Conservation (phyloP, 163 green algal genomes). For the Coccomyxa subellipsoidea region DNA sequence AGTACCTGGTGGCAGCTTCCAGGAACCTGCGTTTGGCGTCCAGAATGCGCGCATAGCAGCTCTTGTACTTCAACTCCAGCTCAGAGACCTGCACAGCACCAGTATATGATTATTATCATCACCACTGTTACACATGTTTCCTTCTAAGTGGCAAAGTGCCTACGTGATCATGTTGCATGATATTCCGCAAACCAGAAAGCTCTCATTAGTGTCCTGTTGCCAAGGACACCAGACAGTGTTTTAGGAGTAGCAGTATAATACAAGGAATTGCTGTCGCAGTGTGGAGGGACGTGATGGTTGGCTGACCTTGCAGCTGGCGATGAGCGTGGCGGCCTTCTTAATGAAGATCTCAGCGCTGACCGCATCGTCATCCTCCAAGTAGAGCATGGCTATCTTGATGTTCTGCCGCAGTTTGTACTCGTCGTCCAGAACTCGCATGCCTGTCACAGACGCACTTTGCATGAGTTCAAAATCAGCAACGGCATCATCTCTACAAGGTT, state of each 20-base stretch:
- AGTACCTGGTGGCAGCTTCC: conserved; percentile 79
- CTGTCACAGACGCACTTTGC: conserved; percentile 4
- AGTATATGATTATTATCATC: no score
- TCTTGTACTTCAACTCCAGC: conserved; percentile 93
- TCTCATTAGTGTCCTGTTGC: no score
- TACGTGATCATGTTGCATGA: no score
- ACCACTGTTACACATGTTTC: no score
- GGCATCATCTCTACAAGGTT: no score
- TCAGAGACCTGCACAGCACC: conserved; percentile 42
- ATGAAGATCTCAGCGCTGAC: conserved; percentile 91
- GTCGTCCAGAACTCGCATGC: conserved; percentile 42
- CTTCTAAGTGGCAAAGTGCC: no score
- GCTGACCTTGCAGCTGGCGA: conserved; percentile 67
- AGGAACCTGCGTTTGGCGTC: conserved; percentile 92
- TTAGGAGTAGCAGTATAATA: no score
- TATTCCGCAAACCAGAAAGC: no score
- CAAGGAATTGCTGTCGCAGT: no score
- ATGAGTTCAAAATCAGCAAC: neutral
- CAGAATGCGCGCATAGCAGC: conserved; percentile 91
- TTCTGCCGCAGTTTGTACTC: conserved; percentile 88
- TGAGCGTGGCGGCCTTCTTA: conserved; percentile 87
- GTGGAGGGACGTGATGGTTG: no score
- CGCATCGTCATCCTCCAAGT: conserved; percentile 91
- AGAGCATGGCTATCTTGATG: conserved; percentile 94
- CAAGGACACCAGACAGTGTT: no score